Evolutionary conservation across 495 filamentous ascomycete genomes (phyloP).

Genomic region (Neurospora sp.): DNA sequence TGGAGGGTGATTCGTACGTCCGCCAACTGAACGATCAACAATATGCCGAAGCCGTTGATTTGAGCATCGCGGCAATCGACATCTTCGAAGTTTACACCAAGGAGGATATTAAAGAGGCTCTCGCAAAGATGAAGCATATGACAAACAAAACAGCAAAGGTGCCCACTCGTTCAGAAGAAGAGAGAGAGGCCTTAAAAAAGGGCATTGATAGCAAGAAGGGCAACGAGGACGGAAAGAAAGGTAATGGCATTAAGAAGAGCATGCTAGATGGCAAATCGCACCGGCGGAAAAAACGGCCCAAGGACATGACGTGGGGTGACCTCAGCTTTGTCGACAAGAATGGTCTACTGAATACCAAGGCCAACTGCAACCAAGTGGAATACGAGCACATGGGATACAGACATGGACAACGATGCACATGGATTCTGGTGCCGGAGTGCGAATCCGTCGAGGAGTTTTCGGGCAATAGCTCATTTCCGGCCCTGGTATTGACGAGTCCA

Average conservation of each 20-base stretch:
- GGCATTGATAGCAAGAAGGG: not conserved
- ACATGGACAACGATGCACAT: not conserved
- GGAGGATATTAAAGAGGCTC: not conserved
- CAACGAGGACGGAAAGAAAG: too few relatives aligned
- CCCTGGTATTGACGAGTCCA: not conserved
- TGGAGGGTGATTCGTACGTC: not conserved
- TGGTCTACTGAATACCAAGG: not conserved
- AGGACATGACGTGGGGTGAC: not conserved
- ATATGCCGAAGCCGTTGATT: not conserved
- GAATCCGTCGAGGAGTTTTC: not conserved
- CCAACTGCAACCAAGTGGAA: not conserved
- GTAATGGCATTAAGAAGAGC: not conserved
- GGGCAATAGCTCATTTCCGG: not conserved
- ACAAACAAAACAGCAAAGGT: not conserved
- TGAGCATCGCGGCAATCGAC: not conserved
- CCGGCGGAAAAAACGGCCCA: not conserved
- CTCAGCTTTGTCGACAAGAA: not conserved
- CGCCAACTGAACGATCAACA: not conserved
- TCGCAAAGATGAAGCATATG: not conserved
- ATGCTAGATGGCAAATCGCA: not conserved
- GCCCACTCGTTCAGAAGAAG: not conserved
- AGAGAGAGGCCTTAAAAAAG: not conserved
- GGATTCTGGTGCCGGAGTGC: not conserved
- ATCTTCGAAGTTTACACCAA: too few relatives aligned
- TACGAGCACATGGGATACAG: not conserved